Base-by-base conservation (phyloP, 352 stramenopile genomes). In the Poterioochromonas sp. region DNA sequence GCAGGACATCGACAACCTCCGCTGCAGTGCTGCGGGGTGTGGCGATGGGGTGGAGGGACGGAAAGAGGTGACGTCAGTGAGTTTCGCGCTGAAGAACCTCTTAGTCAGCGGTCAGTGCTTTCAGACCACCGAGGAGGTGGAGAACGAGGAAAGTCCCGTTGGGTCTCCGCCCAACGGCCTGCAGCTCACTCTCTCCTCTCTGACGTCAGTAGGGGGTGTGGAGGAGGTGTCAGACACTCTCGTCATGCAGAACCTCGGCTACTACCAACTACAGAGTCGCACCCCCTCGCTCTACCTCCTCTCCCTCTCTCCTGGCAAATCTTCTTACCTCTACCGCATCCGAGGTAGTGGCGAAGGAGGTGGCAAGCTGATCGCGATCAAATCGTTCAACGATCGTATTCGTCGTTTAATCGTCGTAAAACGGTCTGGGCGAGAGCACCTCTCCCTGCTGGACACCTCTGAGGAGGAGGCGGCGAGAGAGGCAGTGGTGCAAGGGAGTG, bases 191-290 rank as follows among this genome's bases (percentile, higher is more conserved):
- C 85, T 97, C 62, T 34, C 69, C 2, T 29, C 39, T 43, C 69
- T 15, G 43, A 41, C 34, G 11, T 11, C 35, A 68, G 11, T 8
- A 12, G 5, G 2, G 5, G 69, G 37, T 77, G 54, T 34, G 29
- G 15, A 18, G 1, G 39, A n/a, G 12, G 85, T 91, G 64, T 89
- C 88, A 34, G 96, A 99, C 80, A 99, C 96, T 20, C 80, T 99
- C 1, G 96, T 99, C 26, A 99, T 99, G 96, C 95, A 97, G 80
- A 99, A 98, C 84, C 83, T 97, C 40, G 96, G 95, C 20, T 99
- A 99, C 87, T 99, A 97, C 85, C 96, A 99, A 82, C 86, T 99
- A 18, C 91, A 97, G 77, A 8, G 5, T 5, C 94, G 94, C 0
- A 94, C 94, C 0, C 95, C 95, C 37, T 95, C 95, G 34, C 88